These are phyloP conservation scores for Monascus ruber DNA, from an alignment of 2,329 filamentous ascomycete species.

Conservation along the genomic window DNA sequence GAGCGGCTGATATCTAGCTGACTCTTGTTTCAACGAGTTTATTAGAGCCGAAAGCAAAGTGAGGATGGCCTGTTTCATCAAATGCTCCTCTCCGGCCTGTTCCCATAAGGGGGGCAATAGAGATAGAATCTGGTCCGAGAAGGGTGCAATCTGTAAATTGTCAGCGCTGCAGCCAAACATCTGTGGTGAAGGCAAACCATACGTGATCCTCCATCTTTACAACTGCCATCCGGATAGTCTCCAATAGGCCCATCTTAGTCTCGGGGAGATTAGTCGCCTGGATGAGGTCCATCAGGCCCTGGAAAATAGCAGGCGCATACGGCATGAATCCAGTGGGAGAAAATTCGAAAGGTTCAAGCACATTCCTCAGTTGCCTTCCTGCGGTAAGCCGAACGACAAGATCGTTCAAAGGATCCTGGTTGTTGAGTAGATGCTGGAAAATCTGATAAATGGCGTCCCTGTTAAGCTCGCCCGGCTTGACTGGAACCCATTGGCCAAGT, in stretches of 20 bases:
- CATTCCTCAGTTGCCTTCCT: conserved; percentile 66
- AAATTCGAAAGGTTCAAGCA: conserved; percentile 80
- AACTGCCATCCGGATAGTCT: conserved; percentile 73
- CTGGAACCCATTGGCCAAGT: conserved; percentile 76
- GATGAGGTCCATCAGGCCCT: conserved; percentile 64
- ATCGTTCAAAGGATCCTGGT: conserved; percentile 69
- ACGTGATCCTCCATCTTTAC: conserved; percentile 67
- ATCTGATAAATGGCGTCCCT: conserved; percentile 73
- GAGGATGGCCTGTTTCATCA: conserved; percentile 89
- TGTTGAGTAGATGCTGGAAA: conserved; percentile 73
- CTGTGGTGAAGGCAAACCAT: conserved; percentile 9
- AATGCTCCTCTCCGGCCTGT: conserved; percentile 70
- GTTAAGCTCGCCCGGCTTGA: conserved; percentile 59
- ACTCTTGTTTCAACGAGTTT: conserved; percentile 70
- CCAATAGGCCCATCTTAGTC: conserved; percentile 79
- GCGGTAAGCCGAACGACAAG: conserved; percentile 86
- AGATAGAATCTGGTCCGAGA: conserved; percentile 69
- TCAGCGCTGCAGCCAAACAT: background rate
- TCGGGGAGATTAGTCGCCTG: conserved; percentile 70
- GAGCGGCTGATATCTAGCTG: conserved; percentile 64
- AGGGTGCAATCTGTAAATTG: conserved; percentile 42
- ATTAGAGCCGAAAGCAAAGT: conserved; percentile 75
- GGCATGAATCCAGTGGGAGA: conserved; percentile 61
- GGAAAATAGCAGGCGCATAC: conserved; percentile 62
- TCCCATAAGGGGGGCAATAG: conserved; percentile 77